Evolutionary conservation across 208 protist genomes (phyloP).

Genomic region (Trypanosoma rangeli): DNA sequence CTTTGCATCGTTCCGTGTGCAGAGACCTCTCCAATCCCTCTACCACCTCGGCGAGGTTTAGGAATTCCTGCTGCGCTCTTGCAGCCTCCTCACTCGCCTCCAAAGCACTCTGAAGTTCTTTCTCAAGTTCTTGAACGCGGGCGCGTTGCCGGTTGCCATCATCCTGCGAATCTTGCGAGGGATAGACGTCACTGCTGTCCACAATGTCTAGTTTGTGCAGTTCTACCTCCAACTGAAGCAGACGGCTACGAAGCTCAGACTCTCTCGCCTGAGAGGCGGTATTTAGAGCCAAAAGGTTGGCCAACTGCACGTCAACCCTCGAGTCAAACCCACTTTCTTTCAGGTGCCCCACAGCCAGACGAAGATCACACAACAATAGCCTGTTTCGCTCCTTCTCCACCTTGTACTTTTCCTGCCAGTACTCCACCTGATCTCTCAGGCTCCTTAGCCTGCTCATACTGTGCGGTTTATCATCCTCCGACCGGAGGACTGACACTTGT

Average conservation of each 20-base stretch:
- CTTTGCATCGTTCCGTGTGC: constrained; percentile 1
- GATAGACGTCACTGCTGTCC: not conserved
- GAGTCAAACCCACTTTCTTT: not conserved
- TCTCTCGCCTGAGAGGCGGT: constrained; percentile 8
- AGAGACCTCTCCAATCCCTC: constrained; percentile 2
- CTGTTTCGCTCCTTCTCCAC: constrained; percentile 17
- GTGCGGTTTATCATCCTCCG: not conserved
- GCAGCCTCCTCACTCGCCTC: not conserved
- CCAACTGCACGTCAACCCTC: not conserved
- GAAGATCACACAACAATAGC: constrained; percentile 16
- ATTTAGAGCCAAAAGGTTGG: constrained; percentile 4
- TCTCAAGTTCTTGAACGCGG: constrained; percentile 7
- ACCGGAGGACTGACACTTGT: constrained; percentile 1
- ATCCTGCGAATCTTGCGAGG: not conserved
- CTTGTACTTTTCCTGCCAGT: constrained; percentile 18
- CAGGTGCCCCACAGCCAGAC: not conserved
- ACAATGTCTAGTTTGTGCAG: constrained; percentile 1
- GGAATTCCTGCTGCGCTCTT: constrained; percentile 4
- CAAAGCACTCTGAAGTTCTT: constrained; percentile 4
- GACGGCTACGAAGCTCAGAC: constrained; percentile 5
- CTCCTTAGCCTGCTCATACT: not conserved
- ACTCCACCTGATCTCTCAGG: not conserved
- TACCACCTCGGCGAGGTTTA: not conserved
- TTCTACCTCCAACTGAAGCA: constrained; percentile 15
- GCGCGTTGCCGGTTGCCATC: not conserved